phyloP scores from a whole-genome alignment of 139 green algal species.

The Chlamydomonas sphaeroides region DNA sequence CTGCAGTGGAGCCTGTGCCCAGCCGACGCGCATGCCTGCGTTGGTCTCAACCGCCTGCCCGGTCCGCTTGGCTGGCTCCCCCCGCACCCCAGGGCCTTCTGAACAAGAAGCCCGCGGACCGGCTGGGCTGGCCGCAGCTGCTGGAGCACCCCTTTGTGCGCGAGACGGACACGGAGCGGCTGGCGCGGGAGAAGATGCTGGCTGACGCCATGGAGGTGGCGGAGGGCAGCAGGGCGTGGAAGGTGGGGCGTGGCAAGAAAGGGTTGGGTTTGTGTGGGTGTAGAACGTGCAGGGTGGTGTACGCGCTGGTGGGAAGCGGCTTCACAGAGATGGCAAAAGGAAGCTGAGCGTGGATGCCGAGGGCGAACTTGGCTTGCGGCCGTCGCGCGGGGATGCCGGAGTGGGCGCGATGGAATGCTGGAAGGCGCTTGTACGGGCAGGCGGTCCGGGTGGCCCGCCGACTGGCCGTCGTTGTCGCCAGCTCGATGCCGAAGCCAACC shows the following conservation, averaged over 20 bases:
- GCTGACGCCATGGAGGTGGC: conserved; percentile 52
- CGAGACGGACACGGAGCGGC: conserved; percentile 62
- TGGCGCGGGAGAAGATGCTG: conserved; percentile 29
- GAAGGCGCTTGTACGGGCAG: too few relatives aligned
- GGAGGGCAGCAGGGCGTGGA: conserved; percentile 62
- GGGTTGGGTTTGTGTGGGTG: background rate
- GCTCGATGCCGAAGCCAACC: too few relatives aligned
- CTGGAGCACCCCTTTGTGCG: conserved; percentile 95
- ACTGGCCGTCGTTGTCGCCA: too few relatives aligned
- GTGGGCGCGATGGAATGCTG: too few relatives aligned
- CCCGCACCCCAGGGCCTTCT: conserved; percentile 81
- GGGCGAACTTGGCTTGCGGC: too few relatives aligned
- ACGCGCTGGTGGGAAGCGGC: background rate
- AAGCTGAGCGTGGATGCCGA: too few relatives aligned
- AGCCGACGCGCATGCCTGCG: too few relatives aligned
- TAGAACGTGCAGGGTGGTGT: background rate
- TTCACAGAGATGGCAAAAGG: background rate
- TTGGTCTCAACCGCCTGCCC: too few relatives aligned
- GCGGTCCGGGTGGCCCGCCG: too few relatives aligned
- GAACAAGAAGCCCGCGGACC: conserved; percentile 89
- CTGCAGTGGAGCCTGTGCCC: too few relatives aligned
- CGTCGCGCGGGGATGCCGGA: too few relatives aligned
- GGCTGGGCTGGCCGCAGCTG: conserved; percentile 93
- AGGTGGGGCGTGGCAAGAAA: conserved; percentile 38
- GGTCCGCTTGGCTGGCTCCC: too few relatives aligned